A percentile compares a stretch with the other conserved stretches of the same genome.
Evolutionary conservation across 108 stramenopile species (phyloP).

Genomic region (Nitzschia inconspicua): DNA sequence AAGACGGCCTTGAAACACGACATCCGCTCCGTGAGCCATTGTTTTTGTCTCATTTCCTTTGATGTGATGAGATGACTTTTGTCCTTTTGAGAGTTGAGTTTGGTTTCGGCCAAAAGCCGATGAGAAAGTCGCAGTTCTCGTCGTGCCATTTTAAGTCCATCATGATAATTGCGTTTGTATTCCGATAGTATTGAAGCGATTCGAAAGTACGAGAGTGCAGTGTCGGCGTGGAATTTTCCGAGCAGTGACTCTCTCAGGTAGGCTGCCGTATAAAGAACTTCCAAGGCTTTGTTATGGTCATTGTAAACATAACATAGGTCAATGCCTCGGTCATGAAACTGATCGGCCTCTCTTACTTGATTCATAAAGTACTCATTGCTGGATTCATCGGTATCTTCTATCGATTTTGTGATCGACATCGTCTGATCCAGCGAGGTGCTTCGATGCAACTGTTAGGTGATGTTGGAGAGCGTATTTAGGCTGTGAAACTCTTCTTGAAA

Average conservation of each 20-base stretch:
- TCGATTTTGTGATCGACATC: no score
- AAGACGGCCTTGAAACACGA: constrained; percentile 13
- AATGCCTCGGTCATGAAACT: constrained; percentile 13
- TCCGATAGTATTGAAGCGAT: constrained; percentile 6
- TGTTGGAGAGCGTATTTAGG: no score
- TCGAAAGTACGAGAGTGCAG: constrained; percentile 15
- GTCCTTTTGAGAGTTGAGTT: not conserved
- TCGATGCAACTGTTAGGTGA: no score
- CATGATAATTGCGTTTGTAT: constrained; percentile 4
- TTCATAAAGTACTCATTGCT: no score
- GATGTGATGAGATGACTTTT: not conserved
- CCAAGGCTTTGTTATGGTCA: constrained; percentile 2
- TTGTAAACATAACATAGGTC: constrained; percentile 6
- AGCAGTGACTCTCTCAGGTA: constrained; percentile 10
- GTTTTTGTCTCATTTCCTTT: no score
- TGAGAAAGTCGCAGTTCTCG: constrained; percentile 11
- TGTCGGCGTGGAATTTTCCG: constrained; percentile 18
- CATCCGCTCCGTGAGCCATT: constrained; percentile 14
- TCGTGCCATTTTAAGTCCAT: constrained; percentile 3
- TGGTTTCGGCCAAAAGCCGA: not conserved
- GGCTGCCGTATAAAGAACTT: constrained; percentile 1
- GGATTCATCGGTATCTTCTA: no score
- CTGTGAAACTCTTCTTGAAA: no score
- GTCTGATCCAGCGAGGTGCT: no score
- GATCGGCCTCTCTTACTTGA: constrained; percentile 4